These are phyloP conservation scores for Ganoderma resinaceum DNA, from an alignment of 1,284 basidiomycete species.

Conservation along the genomic window DNA sequence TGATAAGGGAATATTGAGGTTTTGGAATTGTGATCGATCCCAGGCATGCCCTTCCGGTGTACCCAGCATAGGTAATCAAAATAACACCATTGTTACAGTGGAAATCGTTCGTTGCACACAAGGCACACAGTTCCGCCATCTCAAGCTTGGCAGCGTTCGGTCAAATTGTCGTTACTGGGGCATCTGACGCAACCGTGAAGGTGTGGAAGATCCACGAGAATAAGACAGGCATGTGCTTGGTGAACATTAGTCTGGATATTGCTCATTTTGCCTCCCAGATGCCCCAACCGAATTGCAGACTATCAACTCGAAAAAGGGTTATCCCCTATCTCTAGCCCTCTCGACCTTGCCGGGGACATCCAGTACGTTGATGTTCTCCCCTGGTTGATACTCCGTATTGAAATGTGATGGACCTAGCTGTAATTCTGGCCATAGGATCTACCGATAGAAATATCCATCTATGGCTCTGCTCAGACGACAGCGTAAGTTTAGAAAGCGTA, in stretches of 20 bases:
- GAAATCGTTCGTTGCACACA: conserved; percentile 47
- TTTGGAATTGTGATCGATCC: conserved; percentile 55
- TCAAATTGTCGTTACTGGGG: conserved; percentile 71
- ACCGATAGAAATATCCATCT: conserved; percentile 83
- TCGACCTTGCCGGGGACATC: conserved; percentile 69
- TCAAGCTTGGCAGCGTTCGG: conserved; percentile 63
- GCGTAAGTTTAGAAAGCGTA: conserved; percentile 44
- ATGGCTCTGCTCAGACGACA: conserved; percentile 70
- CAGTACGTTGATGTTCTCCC: conserved; percentile 49
- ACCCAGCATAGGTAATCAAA: conserved; percentile 21
- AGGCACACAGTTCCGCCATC: conserved; percentile 76
- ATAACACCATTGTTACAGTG: conserved; percentile 54
- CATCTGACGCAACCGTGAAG: conserved; percentile 81
- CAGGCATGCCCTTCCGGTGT: conserved; percentile 43
- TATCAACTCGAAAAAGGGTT: conserved; percentile 72
- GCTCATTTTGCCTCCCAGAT: conserved; percentile 38
- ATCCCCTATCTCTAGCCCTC: conserved; percentile 77
- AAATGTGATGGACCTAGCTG: conserved; percentile 49
- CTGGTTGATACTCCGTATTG: not conserved
- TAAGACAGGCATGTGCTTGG: conserved; percentile 40
- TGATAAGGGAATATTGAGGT: conserved; percentile 66
- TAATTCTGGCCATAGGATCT: conserved; percentile 77
- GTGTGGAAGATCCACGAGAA: conserved; percentile 62
- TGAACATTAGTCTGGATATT: not conserved
- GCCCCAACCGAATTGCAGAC: conserved; percentile 60